Conservation (phyloP, 2,329 filamentous ascomycete species). For the Pseudonectria buxi region DNA sequence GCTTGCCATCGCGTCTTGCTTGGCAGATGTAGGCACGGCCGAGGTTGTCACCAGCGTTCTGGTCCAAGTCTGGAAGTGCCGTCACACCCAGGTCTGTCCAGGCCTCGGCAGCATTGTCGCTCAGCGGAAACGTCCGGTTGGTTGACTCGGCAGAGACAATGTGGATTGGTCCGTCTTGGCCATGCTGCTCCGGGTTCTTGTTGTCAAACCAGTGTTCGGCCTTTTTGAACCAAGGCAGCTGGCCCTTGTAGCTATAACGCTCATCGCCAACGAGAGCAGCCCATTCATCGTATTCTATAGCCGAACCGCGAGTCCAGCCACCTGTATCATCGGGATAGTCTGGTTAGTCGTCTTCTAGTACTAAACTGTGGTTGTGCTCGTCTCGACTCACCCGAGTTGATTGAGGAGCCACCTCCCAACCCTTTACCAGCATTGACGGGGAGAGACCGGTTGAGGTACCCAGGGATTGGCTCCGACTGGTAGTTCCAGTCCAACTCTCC, state of each 20-base stretch:
- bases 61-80: slow-evolving; percentile 18
- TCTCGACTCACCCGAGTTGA: slow-evolving; percentile 30
- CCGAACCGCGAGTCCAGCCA: slow-evolving; percentile 37
- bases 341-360: background rate
- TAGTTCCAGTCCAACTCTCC: slow-evolving; percentile 31
- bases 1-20: slow-evolving; percentile 17
- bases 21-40: slow-evolving; percentile 26
- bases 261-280: slow-evolving; percentile 25
- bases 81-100: slow-evolving; percentile 36
- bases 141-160: slow-evolving; percentile 23
- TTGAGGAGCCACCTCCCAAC: slow-evolving; percentile 33
- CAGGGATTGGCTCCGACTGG: slow-evolving; percentile 23
- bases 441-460: slow-evolving; percentile 18
- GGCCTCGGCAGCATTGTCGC: slow-evolving; percentile 26
- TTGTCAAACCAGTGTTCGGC: slow-evolving; percentile 26
- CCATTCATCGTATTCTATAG: slow-evolving; percentile 41
- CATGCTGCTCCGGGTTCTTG: slow-evolving; percentile 29
- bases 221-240: slow-evolving; percentile 40
- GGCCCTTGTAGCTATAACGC: slow-evolving; percentile 38
- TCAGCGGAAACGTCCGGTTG: slow-evolving; percentile 32
- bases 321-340: slow-evolving; percentile 11
- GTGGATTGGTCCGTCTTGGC: slow-evolving; percentile 30
- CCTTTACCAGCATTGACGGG: slow-evolving; percentile 29
- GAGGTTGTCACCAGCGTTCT: slow-evolving; percentile 24
- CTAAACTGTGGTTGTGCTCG: background rate